phyloP scores from a whole-genome alignment of 2,329 filamentous ascomycete genomes.

The Magnaporthiopsis incrustans region DNA sequence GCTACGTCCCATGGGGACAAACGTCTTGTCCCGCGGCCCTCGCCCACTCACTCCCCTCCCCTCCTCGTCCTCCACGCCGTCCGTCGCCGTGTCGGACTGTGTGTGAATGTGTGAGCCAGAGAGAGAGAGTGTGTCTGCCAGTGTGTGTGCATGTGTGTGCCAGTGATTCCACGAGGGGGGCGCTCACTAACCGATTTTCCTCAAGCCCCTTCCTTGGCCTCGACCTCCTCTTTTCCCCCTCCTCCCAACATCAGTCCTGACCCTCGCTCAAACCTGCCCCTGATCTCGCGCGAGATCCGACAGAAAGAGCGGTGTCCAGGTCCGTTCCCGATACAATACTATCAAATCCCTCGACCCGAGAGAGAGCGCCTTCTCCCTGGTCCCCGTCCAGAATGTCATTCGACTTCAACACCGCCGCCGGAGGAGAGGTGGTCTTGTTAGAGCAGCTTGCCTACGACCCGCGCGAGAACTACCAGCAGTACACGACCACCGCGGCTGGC shows the following conservation, averaged over 20 bases:
- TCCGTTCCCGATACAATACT: conserved; percentile 27
- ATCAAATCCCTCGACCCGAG: conserved; percentile 25
- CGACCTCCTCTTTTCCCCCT: conserved; percentile 2
- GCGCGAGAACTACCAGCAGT: conserved; percentile 45
- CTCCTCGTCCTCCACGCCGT: background rate
- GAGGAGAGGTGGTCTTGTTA: conserved; percentile 48
- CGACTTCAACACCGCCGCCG: conserved; percentile 47
- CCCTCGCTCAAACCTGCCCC: conserved; percentile 14
- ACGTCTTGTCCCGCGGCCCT: background rate
- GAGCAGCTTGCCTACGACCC: conserved; percentile 52
- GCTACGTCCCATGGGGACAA: conserved; percentile 2
- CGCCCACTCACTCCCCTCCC: background rate
- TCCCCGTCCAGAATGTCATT: conserved; percentile 42
- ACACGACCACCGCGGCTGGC: conserved; percentile 33
- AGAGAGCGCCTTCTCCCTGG: background rate
- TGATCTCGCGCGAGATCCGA: conserved; percentile 17
- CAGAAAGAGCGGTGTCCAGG: conserved; percentile 37
- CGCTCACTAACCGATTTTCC: conserved; percentile 2
- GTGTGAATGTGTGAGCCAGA: background rate
- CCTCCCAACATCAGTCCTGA: conserved; percentile 10
- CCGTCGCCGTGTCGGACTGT: conserved; percentile 1
- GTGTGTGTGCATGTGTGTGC: background rate
- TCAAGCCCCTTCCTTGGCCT: background rate
- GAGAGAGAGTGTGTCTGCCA: background rate
- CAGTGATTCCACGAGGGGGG: background rate